Evolutionary conservation across 2,329 filamentous ascomycete species (phyloP), one percentile per base, ranked within the genome.

Genomic region (Mycosphaerelloides madeirae): DNA sequence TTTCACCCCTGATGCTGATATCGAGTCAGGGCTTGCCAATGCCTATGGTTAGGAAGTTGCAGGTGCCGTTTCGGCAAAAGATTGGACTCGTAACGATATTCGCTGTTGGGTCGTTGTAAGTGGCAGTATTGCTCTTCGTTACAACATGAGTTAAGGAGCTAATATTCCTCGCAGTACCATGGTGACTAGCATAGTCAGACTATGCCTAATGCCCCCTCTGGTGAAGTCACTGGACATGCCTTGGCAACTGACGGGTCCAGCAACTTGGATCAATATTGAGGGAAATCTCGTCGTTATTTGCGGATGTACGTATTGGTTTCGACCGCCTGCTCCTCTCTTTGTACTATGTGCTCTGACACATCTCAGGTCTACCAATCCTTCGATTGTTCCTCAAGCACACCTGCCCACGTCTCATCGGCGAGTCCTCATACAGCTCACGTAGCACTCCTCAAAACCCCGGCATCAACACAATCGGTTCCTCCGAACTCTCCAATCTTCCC

Each of bases 231-330:
- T 32, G 5, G 50, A 50, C 28, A 42, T 44, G 31, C 19, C 46
- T 6, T 49, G 44, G 44, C 3, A 22, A 14, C 5, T 38, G 15
- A 13, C 16, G 13, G 29, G 13, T 25, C 16, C 50, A 9, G 42
- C 46, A 7, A 48, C 29, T 2, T 53, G 47, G 47, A 50, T 53
- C 16, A 48, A 44, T 33, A 48, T 53, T 31, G 50, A 53, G 29
- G 47, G 37, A 13, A 48, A 43, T 20, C 41, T 53, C 14, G 38
- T 53, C 28, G 37, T 50, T n/a, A 48, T 49, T 25, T 49, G 46
- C 25, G 44, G 44, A 8, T n/a, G n/a, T n/a, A n/a, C n/a, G n/a
- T n/a, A n/a, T n/a, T 52, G 42, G 18, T 4, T n/a, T n/a, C n/a
- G n/a, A n/a, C n/a, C n/a, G n/a, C n/a, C n/a, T n/a, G n/a, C n/a